Conservation (phyloP, 345 rosid species). For the Linum trigynum region DNA sequence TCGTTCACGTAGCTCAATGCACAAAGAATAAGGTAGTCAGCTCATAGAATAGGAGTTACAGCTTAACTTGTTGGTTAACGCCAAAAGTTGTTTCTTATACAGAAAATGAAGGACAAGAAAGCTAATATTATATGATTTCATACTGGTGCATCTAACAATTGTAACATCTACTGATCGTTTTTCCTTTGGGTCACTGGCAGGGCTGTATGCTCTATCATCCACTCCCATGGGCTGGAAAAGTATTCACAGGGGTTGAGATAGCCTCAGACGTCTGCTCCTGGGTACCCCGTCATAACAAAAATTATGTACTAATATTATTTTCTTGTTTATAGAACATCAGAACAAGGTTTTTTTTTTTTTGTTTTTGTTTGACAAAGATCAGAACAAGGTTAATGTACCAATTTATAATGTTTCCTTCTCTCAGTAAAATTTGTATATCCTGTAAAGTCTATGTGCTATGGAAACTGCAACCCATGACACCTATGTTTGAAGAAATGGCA, state of each 20-base stretch:
- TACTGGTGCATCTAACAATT: not conserved
- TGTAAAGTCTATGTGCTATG: not conserved
- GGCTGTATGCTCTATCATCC: too few relatives aligned
- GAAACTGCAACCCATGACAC: not conserved
- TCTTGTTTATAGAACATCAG: too few relatives aligned
- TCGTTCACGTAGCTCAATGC: not conserved
- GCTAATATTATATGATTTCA: too few relatives aligned
- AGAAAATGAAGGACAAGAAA: not conserved
- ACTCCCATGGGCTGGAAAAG: too few relatives aligned
- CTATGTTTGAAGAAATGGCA: not conserved
- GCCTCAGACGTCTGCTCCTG: too few relatives aligned
- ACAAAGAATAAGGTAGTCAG: not conserved
- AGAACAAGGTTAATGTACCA: not conserved
- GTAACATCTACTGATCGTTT: not conserved
- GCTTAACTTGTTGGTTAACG: not conserved
- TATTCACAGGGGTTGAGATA: too few relatives aligned
- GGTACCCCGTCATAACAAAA: too few relatives aligned
- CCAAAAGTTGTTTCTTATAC: not conserved
- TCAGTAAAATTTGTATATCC: not conserved
- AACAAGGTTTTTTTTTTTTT: too few relatives aligned
- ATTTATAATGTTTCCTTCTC: not conserved
- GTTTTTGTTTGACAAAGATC: not conserved
- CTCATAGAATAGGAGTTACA: too few relatives aligned
- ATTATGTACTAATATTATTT: too few relatives aligned
- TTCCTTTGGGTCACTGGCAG: too few relatives aligned